phyloP scores from a whole-genome alignment of 2,329 filamentous ascomycete genomes.

The Colletotrichum sojae region DNA sequence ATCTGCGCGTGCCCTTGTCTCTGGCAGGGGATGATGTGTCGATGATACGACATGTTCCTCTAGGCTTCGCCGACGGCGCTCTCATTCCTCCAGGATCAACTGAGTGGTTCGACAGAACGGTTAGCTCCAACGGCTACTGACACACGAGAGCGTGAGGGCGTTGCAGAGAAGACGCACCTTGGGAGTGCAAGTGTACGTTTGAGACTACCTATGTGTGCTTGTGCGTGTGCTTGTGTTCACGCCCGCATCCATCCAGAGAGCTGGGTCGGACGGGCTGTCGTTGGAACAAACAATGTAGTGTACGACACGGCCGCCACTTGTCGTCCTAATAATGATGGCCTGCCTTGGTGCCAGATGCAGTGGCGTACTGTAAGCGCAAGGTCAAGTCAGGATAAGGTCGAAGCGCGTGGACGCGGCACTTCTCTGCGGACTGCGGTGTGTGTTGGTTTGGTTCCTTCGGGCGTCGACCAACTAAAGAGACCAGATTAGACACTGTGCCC shows the following conservation, averaged over 20 bases:
- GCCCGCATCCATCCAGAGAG: background rate
- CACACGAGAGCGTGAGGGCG: too few relatives aligned
- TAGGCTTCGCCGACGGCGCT: background rate
- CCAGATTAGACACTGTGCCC: constrained; percentile 40
- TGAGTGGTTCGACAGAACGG: background rate
- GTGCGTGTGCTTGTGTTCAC: background rate
- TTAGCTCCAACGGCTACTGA: too few relatives aligned
- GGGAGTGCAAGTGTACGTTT: too few relatives aligned
- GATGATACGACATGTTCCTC: constrained; percentile 1
- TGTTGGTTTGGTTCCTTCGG: constrained; percentile 37
- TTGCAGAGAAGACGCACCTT: too few relatives aligned
- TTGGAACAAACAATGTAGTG: constrained; percentile 37
- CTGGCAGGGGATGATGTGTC: background rate
- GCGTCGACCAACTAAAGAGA: constrained; percentile 30
- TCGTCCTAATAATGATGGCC: constrained; percentile 20
- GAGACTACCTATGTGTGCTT: too few relatives aligned
- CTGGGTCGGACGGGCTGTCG: constrained; percentile 20
- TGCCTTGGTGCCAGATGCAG: constrained; percentile 11
- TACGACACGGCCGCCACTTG: constrained; percentile 10
- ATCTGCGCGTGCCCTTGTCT: background rate
- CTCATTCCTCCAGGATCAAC: constrained; percentile 8
- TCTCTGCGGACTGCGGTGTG: background rate
- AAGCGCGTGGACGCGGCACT: constrained; percentile 17
- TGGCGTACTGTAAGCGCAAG: constrained; percentile 19
- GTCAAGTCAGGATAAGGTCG: constrained; percentile 27